Evolutionary conservation across 75 land plant genomes (phyloP), one percentile per base, ranked within the genome.

Genomic region (Pinus tabuliformis): DNA sequence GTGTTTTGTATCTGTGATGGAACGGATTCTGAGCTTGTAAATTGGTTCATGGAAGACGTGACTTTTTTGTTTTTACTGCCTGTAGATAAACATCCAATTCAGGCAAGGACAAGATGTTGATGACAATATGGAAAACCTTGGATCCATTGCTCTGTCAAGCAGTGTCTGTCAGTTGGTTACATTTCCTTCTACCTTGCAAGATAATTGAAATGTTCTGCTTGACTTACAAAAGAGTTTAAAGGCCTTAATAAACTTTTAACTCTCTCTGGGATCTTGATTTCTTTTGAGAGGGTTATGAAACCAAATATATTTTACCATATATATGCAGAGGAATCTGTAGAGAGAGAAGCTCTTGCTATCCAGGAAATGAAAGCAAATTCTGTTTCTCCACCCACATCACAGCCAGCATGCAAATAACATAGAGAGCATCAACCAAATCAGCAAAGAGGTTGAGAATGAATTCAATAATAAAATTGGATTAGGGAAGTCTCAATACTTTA

Each of bases 31-130:
- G 75, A 68, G 22, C 60, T 56, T 33, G 79, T 82, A 33, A 39
- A 62, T 57, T 57, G 63, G 39, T 83, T 75, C 72, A 83, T 82
- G 85, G 84, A 77, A 56, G 84, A 74, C 11, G 54, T 81, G 70
- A 73, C 56, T 57, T 72, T 72, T 56, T 66, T 33, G 33, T 79
- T 75, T 49, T 74, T 80, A 33, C 64, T 83, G 49, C 59, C 79
- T 59, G 65, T 56, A 17, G 84, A 77, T 56, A 62, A 59, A 33
- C 74, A 60, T 45, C 49, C 49, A 45, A 45, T 45, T 57, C 82
- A 72, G 26, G 61, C 56, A 80, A 42, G 57, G 58, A 20, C 45
- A 57, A 13, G 71, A 63, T 56, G 22, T 57, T 65, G 71, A 68
- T 18, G 28, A 16, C 52, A 42, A 68, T 8, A 13, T 17, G 45